phyloP scores from a whole-genome alignment of 164 flowering plant species.

The Amborella trichopoda region DNA sequence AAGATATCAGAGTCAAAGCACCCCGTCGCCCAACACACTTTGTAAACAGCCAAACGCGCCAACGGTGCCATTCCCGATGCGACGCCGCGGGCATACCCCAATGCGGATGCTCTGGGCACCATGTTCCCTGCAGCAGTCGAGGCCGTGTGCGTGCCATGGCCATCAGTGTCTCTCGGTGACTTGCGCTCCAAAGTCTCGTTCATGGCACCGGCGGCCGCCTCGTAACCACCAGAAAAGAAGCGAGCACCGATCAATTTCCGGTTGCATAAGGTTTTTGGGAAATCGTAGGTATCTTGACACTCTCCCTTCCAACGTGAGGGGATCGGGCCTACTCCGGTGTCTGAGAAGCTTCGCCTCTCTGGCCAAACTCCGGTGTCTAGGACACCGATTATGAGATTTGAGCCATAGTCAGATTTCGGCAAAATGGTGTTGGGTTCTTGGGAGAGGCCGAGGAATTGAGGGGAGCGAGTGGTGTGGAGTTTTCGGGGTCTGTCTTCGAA shows the following conservation, averaged over 20 bases:
- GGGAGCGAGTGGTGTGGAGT: constrained; percentile 37
- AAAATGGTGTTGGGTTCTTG: constrained; percentile 4
- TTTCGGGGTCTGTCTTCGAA: constrained; percentile 23
- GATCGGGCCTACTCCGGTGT: constrained; percentile 27
- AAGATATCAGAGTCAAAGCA: constrained; percentile 38
- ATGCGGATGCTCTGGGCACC: constrained; percentile 24
- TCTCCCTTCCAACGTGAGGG: constrained; percentile 41
- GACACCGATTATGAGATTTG: constrained; percentile 34
- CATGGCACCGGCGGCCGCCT: constrained; percentile 7
- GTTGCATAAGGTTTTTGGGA: constrained; percentile 26
- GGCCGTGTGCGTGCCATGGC: constrained; percentile 62
- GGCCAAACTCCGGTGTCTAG: constrained; percentile 57
- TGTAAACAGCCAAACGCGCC: constrained; percentile 44
- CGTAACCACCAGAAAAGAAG: constrained; percentile 20
- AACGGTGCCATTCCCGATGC: constrained; percentile 53
- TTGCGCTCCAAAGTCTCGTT: constrained; percentile 4
- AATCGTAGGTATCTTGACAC: constrained; percentile 23
- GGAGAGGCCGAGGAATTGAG: constrained; percentile 32
- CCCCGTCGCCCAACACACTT: constrained; percentile 28
- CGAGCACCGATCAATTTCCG: constrained; percentile 41
- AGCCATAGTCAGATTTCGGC: constrained; percentile 29
- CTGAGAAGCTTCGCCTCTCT: constrained; percentile 36
- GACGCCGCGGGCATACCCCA: constrained; percentile 44
- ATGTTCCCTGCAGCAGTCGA: constrained; percentile 45
- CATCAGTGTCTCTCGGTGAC: constrained; percentile 33